A percentile compares a stretch with the other conserved stretches of the same genome.
Evolutionary conservation across 495 filamentous ascomycete species (phyloP).

Genomic region (Neurospora sp.): DNA sequence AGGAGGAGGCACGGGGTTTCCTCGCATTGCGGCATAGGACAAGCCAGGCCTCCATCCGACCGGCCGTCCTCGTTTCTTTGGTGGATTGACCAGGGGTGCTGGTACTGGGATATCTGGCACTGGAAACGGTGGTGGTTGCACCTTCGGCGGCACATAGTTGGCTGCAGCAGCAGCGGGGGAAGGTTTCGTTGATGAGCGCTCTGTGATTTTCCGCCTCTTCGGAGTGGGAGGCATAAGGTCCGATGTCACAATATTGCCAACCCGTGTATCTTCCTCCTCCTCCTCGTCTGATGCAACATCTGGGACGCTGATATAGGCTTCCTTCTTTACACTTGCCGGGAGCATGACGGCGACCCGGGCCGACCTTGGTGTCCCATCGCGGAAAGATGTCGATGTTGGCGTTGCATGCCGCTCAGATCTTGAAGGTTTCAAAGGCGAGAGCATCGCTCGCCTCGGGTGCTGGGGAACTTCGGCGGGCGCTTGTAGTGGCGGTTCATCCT

Average conservation of each 20-base stretch:
- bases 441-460: neutral
- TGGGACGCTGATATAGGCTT: neutral
- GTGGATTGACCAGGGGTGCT: neutral
- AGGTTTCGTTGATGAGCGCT: neutral
- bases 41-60: conserved; percentile 20
- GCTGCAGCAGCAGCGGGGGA: neutral
- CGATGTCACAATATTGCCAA: conserved; percentile 3
- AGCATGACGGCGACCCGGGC: conserved; percentile 4
- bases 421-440: neutral
- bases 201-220: neutral
- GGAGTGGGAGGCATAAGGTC: neutral
- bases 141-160: neutral
- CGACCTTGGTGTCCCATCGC: neutral
- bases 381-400: neutral
- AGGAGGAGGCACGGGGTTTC: neutral
- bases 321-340: conserved; percentile 1
- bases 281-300: neutral
- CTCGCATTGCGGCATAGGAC: conserved; percentile 5
- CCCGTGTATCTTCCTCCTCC: neutral
- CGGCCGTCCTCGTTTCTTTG: conserved; percentile 22
- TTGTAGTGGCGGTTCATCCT: neutral
- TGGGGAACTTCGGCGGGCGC: neutral
- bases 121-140: neutral
- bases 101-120: neutral
- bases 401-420: neutral